Conservation (phyloP, 1,139 yeast genomes). For the Geotrichum fermentans region DNA sequence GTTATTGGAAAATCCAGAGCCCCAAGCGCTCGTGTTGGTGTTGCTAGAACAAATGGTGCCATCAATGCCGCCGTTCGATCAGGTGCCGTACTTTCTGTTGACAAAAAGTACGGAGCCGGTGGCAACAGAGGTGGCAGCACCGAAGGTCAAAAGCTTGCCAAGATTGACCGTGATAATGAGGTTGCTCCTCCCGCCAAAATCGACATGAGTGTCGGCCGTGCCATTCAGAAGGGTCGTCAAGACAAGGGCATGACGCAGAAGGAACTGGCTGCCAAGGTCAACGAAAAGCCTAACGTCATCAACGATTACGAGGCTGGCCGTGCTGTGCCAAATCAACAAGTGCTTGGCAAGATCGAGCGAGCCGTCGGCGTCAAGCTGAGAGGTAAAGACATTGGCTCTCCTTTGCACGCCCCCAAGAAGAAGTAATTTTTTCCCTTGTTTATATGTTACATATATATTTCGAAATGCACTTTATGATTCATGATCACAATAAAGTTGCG, state of each 20-base stretch:
- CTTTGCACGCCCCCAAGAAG: slow-evolving; percentile 72
- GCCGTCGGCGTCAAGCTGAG: slow-evolving; percentile 91
- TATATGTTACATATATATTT: neutral
- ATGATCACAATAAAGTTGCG: neutral
- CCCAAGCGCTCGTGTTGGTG: slow-evolving; percentile 80
- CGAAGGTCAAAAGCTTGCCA: slow-evolving; percentile 93
- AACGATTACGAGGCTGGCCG: slow-evolving; percentile 97
- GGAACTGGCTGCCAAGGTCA: slow-evolving; percentile 90
- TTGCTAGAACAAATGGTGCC: slow-evolving; percentile 71
- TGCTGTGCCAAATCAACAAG: slow-evolving; percentile 94
- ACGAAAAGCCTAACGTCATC: slow-evolving; percentile 91
- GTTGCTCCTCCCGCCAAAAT: slow-evolving; percentile 90
- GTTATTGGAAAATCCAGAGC: slow-evolving; percentile 85
- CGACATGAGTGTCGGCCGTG: slow-evolving; percentile 78
- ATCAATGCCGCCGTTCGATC: slow-evolving; percentile 90
- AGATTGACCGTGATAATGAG: slow-evolving; percentile 88
- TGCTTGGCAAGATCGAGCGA: slow-evolving; percentile 87
- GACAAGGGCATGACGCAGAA: slow-evolving; percentile 89
- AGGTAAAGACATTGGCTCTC: slow-evolving; percentile 93
- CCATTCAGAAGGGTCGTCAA: slow-evolving; percentile 79
- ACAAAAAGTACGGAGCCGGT: slow-evolving; percentile 81
- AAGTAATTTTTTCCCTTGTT: slow-evolving; percentile 30
- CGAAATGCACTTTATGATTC: neutral
- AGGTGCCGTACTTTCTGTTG: slow-evolving; percentile 84
- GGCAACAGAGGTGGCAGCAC: slow-evolving; percentile 60